Evolutionary conservation across 2,329 filamentous ascomycete genomes (phyloP), one percentile per base, ranked within the genome.

Genomic region (Aschersonia sp.): DNA sequence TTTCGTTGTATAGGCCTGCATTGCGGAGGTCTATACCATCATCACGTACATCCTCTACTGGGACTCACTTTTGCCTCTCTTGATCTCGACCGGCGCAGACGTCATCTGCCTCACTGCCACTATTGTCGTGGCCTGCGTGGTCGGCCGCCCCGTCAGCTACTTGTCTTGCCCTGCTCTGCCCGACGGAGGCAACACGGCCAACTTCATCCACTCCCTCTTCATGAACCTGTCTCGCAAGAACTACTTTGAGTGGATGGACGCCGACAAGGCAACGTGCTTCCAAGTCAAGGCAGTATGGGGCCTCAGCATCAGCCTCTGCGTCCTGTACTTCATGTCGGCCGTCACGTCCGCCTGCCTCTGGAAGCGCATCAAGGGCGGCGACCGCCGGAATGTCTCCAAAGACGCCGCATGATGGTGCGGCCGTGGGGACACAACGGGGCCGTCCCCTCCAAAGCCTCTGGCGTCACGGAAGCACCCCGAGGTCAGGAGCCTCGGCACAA

Each of bases 241-340:
- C 52, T 53, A 53, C 40, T 66, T 71, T 47, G 60, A 68, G 43
- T 75, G 75, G 64, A 70, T 73, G 29, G 70, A 71, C 48, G 67
- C 70, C 4, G 72, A 71, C 55, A 72, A 72, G 61, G 63, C 75
- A 20, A 84, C 85, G 48, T 96, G 89, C 69, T 80, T 82, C 58
- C 81, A 92, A 70, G 80, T 89, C 63, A 94, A 94, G 73, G 78
- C 84, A 12, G 78, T 92, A 54, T 95, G 89, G 89, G 89, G 88
- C 1, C 66, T 95, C 51, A 78, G 80, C 62, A 89, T 95, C 63
- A 81, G 81, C 4, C 74, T 94, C 45, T 88, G 81, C 62, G 75
- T 85, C 43, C 67, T 87, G 38, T 86, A 85, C 58, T 73, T 77
- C 51, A 73, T 85, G 51, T 82, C 79, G 2, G 67, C 72, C 44